Percentiles rank a stretch among this genome's conserved stretches.
These are phyloP conservation scores for Omphalotus olearius DNA, from an alignment of 1,284 basidiomycete genomes.

Conservation along the genomic window DNA sequence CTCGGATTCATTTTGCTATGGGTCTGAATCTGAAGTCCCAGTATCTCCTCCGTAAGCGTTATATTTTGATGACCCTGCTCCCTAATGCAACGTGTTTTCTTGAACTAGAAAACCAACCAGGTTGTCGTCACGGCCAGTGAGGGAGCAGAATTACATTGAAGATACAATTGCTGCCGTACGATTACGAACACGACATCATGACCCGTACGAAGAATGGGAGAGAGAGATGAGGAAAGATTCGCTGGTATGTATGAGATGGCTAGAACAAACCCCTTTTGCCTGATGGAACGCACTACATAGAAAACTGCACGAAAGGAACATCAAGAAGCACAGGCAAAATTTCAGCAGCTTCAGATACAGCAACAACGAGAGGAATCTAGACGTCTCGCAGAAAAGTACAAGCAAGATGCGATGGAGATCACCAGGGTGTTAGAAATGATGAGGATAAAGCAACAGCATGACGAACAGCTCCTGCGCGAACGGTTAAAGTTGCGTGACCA, in stretches of 20 bases:
- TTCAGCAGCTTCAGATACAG: slow-evolving; percentile 3
- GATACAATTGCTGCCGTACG: slow-evolving; percentile 70
- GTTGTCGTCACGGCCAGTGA: slow-evolving; percentile 27
- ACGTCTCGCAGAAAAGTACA: slow-evolving; percentile 34
- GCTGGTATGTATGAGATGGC: slow-evolving; percentile 48
- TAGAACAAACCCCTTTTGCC: too few relatives aligned
- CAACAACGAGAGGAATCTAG: slow-evolving; percentile 33
- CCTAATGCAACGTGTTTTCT: background rate
- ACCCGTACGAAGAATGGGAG: slow-evolving; percentile 79
- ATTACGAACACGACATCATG: slow-evolving; percentile 58
- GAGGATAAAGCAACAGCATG: slow-evolving; percentile 38
- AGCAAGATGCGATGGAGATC: slow-evolving; percentile 47
- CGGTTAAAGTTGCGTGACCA: slow-evolving; percentile 51
- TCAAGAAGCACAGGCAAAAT: slow-evolving; percentile 32
- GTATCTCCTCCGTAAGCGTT: slow-evolving; percentile 26
- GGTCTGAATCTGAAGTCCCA: slow-evolving; percentile 37
- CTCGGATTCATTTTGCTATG: slow-evolving; percentile 35
- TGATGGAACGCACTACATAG: slow-evolving; percentile 27
- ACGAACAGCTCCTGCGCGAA: slow-evolving; percentile 41
- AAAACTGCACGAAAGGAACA: slow-evolving; percentile 56
- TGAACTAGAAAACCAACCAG: slow-evolving; percentile 21
- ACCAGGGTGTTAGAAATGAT: slow-evolving; percentile 38
- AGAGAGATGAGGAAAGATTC: slow-evolving; percentile 62
- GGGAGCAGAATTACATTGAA: slow-evolving; percentile 52
- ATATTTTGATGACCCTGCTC: slow-evolving; percentile 8